These are phyloP conservation scores for Epichloe sibirici DNA, from an alignment of 2,329 filamentous ascomycete genomes.

Conservation along the genomic window DNA sequence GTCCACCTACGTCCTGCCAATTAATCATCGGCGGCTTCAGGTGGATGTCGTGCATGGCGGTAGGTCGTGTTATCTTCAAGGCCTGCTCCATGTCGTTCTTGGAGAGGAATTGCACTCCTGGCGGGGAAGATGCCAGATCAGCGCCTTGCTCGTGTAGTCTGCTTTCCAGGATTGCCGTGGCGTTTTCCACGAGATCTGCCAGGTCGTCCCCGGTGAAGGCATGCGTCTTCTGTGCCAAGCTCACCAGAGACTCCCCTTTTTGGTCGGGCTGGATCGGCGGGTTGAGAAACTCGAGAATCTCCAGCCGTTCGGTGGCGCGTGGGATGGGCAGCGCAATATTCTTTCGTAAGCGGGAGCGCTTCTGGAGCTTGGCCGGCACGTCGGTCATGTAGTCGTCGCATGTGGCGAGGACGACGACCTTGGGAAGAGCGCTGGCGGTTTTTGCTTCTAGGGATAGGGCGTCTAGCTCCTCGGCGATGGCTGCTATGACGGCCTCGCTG, in stretches of 20 bases:
- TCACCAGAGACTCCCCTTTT: constrained; percentile 39
- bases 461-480: constrained; percentile 43
- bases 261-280: constrained; percentile 33
- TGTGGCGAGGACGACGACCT: constrained; percentile 63
- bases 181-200: constrained; percentile 40
- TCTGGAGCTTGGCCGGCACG: constrained; percentile 57
- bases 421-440: constrained; percentile 28
- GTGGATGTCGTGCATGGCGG: constrained; percentile 80
- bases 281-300: constrained; percentile 56
- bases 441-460: constrained; percentile 31
- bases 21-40: constrained; percentile 74
- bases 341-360: constrained; percentile 48
- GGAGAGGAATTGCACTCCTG: constrained; percentile 19
- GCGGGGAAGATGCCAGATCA: not conserved
- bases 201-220: constrained; percentile 78
- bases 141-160: constrained; percentile 13
- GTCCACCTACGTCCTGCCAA: constrained; percentile 83
- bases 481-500: constrained; percentile 36
- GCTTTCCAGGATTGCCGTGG: constrained; percentile 16
- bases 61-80: constrained; percentile 59
- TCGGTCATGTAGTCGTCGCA: constrained; percentile 59
- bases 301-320: constrained; percentile 53
- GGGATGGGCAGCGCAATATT: constrained; percentile 70
- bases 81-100: constrained; percentile 50
- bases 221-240: constrained; percentile 65